Conservation (phyloP, 768 basidiomycete species). For the Russula ochroleuca region DNA sequence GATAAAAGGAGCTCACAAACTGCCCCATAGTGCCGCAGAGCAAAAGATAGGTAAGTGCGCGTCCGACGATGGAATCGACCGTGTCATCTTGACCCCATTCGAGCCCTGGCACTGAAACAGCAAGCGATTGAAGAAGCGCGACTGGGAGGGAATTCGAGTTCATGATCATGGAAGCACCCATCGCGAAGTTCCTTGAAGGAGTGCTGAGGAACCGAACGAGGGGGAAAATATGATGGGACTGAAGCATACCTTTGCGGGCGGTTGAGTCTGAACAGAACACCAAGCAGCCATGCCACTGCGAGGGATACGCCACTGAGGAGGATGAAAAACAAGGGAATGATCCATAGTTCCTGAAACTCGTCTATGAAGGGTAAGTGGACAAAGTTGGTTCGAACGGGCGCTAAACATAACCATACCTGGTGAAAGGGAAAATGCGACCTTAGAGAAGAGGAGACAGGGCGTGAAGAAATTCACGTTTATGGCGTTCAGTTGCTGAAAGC, state of each 20-base stretch:
- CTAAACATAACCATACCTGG: slow-evolving; percentile 48
- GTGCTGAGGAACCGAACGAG: neutral
- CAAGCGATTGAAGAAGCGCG: slow-evolving; percentile 90
- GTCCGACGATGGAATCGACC: slow-evolving; percentile 82
- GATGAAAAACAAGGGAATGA: slow-evolving; percentile 83
- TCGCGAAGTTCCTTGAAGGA: slow-evolving; percentile 59
- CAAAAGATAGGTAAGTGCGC: slow-evolving; percentile 85
- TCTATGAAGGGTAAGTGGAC: slow-evolving; percentile 36
- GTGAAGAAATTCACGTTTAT: slow-evolving; percentile 89
- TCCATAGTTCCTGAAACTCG: slow-evolving; percentile 77
- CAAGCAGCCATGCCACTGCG: slow-evolving; percentile 57
- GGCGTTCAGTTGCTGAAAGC: slow-evolving; percentile 61
- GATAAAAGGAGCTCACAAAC: slow-evolving; percentile 56
- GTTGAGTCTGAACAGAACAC: slow-evolving; percentile 60
- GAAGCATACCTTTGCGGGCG: slow-evolving; percentile 65
- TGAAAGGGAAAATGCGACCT: slow-evolving; percentile 79
- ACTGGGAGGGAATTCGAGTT: slow-evolving; percentile 95
- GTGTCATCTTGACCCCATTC: slow-evolving; percentile 81
- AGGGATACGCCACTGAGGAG: slow-evolving; percentile 73
- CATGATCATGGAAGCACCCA: slow-evolving; percentile 85
- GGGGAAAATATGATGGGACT: neutral
- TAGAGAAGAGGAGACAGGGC: slow-evolving; percentile 83
- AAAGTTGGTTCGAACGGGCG: neutral
- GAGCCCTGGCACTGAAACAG: slow-evolving; percentile 72
- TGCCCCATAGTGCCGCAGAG: slow-evolving; percentile 93